A percentile compares a stretch with the other conserved stretches of the same genome.
phyloP scores from a whole-genome alignment of 805 yeast genomes.

The Tetrapisispora namnaoensis region DNA sequence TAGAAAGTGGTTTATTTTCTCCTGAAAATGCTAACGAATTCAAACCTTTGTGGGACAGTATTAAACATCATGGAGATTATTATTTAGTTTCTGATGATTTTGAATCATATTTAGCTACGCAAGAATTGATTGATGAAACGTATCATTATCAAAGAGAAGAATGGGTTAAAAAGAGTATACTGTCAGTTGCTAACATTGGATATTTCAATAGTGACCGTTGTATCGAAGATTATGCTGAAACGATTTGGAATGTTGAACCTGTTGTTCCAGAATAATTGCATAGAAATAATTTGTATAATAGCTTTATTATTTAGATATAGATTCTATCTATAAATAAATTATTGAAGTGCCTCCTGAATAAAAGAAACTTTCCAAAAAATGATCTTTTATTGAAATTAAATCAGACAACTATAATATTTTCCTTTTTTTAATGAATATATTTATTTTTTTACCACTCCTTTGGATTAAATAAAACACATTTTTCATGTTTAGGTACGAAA shows the following conservation, averaged over 20 bases:
- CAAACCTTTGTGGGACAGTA: slow-evolving; percentile 56
- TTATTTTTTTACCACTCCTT: too few relatives aligned
- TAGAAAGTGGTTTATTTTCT: slow-evolving; percentile 67
- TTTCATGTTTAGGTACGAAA: too few relatives aligned
- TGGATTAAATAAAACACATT: too few relatives aligned
- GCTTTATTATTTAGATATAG: neutral
- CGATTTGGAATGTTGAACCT: slow-evolving; percentile 90
- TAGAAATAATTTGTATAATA: neutral
- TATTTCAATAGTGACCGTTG: slow-evolving; percentile 88
- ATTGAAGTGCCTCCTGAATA: too few relatives aligned
- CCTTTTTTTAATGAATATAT: too few relatives aligned
- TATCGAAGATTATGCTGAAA: slow-evolving; percentile 83
- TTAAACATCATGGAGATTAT: slow-evolving; percentile 68
- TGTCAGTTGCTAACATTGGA: slow-evolving; percentile 85
- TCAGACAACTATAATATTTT: too few relatives aligned
- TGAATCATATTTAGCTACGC: slow-evolving; percentile 77
- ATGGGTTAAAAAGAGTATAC: slow-evolving; percentile 71
- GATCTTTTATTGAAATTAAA: too few relatives aligned
- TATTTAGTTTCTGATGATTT: slow-evolving; percentile 86
- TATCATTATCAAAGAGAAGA: slow-evolving; percentile 50
- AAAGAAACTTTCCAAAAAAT: too few relatives aligned
- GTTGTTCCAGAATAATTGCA: slow-evolving; percentile 15
- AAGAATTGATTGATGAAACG: slow-evolving; percentile 61
- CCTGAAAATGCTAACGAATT: slow-evolving; percentile 49
- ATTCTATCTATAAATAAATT: neutral